Base-by-base conservation (phyloP, 768 basidiomycete species). In the Boletus rex-veris region DNA sequence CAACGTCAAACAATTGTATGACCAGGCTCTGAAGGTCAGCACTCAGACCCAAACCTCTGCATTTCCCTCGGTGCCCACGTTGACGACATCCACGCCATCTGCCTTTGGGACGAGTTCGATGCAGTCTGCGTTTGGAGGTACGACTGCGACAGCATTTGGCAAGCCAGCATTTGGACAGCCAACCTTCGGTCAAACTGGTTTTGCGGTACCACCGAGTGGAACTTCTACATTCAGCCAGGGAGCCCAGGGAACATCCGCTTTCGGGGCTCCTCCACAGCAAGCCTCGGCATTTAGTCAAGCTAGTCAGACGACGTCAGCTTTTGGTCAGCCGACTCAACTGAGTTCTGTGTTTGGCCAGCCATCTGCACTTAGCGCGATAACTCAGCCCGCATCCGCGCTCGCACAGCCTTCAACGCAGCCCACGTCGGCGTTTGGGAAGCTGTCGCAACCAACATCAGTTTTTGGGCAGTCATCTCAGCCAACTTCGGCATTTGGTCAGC, bases 21-120 rank as follows among this genome's bases (percentile, higher is more conserved):
- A 84, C 14, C 77, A 80, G 60, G 84, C 85, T 1, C 51, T 69
- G 10, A 77, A 77, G 57, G 73, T 76, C 53, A 79, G 76, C 52
- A 53, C 53, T 38, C 60, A 68, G 26, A 38, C 57, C 15, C 50
- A 68, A 15, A 54, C 18, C 14, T 18, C 51, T 36, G 30, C 49
- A 11, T 33, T 58, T 30, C 24, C 55, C 5, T 62, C 57, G 15
- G 52, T 38, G 0, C 64, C 73, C 14, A 42, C 63, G 11, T 59
- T 62, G 43, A 50, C 68, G 21, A 49, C 69, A 31, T 56, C 71
- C 44, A 59, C 71, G 26, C 51, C 65, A 12, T 72, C 80, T 18
- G 66, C 73, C 1, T 80, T 81, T 62, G 77, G 72, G 59, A 64
- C 64, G 50, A 40, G 53, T 55, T n/a, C 58, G 35, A 42, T 50